Base-by-base conservation (phyloP, 1,284 basidiomycete species). In the Austroboletus olivaceoglutinosus region DNA sequence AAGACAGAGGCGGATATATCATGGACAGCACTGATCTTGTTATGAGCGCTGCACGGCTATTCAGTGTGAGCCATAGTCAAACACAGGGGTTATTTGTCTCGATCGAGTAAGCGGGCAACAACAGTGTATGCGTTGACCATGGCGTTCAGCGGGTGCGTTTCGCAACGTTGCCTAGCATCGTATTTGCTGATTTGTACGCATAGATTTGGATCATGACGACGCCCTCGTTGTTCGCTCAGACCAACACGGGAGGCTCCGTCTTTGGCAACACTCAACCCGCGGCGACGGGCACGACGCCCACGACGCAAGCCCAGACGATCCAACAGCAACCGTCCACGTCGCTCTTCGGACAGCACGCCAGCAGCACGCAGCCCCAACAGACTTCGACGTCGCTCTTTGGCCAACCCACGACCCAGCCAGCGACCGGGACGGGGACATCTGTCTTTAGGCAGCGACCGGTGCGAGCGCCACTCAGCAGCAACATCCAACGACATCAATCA, bases 211-310 rank as follows among this genome's bases (percentile, higher is more conserved):
- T 56, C 64, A 30, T 62, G 16, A 42, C 53, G 30, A 52, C 51
- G 18, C 56, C 60, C 49, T 62, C 70, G 23, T 49, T 73, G 29
- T 76, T 76, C 48, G 68, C 74, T 3, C 67, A 70, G 52, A 56
- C 34, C 30, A 70, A 65, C 2, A 23, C 59, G 9, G 38, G 38
- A 31, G 61, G 60, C 39, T 60, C 63, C 12, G 56, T 67, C 36
- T 72, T 75, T 67, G 68, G 70, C 15, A 42, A 50, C 31, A 61
- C 61, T 47, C 67, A 65, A 29, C 66, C 58, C 9, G 34, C 59
- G 10, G 39, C 52, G 10, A 53, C 57, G 27, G 57, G 52, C 27
- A 56, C 60, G 25, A 57, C 57, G 4, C 55, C 65, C 3, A 65
- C 68, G 47, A 67, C 66, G 25, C 63, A 55, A 51, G 60, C 67